Percentiles rank a stretch among this genome's conserved stretches.
These are phyloP conservation scores for Thoreauomyces humboldtii DNA, from an alignment of 192 early-diverging fungal genomes.

Conservation along the genomic window DNA sequence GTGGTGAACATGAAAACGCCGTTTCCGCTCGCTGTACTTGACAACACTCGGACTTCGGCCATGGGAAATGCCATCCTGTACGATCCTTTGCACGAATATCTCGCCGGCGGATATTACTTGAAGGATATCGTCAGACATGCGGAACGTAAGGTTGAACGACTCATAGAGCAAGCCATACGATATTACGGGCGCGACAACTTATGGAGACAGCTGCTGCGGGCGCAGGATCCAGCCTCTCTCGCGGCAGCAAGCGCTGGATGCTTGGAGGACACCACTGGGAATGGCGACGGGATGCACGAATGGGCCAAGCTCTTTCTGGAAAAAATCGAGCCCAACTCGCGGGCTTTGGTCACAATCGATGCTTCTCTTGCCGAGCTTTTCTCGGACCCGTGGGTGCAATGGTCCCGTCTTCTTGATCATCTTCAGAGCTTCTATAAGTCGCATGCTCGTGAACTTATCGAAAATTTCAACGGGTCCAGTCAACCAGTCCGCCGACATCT, in stretches of 20 bases:
- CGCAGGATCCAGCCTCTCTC: conserved; percentile 28
- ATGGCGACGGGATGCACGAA: conserved; percentile 36
- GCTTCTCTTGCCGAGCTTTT: conserved; percentile 36
- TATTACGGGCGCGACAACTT: conserved; percentile 51
- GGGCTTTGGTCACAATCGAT: conserved; percentile 38
- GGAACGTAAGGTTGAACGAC: conserved; percentile 37
- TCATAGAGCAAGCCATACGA: conserved; percentile 47
- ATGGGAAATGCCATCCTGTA: conserved; percentile 27
- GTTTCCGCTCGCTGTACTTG: conserved; percentile 33
- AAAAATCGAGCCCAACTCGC: conserved; percentile 46
- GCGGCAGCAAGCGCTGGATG: background rate
- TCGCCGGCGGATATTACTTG: conserved; percentile 48
- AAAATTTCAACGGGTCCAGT: conserved; percentile 7
- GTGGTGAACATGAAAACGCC: conserved; percentile 33
- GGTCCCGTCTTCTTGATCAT: conserved; percentile 36
- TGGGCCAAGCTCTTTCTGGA: conserved; percentile 56
- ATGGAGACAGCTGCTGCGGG: conserved; percentile 40
- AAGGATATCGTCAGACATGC: conserved; percentile 47
- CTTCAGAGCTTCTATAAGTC: conserved; percentile 15
- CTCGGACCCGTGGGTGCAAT: conserved; percentile 31
- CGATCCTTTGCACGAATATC: conserved; percentile 46
- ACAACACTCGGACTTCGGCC: conserved; percentile 6
- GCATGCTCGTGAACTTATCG: conserved; percentile 19
- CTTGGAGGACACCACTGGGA: background rate
- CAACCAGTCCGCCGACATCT: conserved; percentile 43